Conservation (phyloP, 164 flowering plant genomes). For the Chloranthus sessilifolius region DNA sequence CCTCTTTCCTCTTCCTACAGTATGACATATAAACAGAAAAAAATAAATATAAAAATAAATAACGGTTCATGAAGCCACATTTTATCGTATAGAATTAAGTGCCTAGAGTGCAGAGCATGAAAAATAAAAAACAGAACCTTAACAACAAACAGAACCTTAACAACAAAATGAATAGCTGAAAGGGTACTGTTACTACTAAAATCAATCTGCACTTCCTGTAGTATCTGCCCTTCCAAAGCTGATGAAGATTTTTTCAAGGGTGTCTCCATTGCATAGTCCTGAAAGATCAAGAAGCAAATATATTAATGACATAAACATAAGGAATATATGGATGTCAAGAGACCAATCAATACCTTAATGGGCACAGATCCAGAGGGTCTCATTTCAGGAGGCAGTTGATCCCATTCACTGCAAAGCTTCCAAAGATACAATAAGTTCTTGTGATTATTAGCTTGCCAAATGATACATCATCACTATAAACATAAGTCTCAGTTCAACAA, state of each 20-base stretch:
- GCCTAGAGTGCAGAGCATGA: too few species aligned
- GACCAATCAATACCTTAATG: constrained; percentile 49
- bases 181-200: constrained; percentile 37
- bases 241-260: constrained; percentile 49
- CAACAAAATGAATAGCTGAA: constrained; percentile 84
- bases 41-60: not conserved
- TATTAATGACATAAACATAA: not conserved
- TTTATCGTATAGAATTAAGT: not conserved
- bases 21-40: not conserved
- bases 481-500: too few species aligned
- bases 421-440: not conserved
- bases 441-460: too few species aligned
- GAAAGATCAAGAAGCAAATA: constrained; percentile 8
- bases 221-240: constrained; percentile 27
- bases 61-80: not conserved
- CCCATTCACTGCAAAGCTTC: constrained; percentile 79
- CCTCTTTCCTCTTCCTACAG: constrained; percentile 89
- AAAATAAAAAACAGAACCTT: too few species aligned
- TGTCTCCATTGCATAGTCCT: constrained; percentile 97
- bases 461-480: too few species aligned
- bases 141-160: constrained; percentile 92
- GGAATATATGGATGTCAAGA: too few species aligned
- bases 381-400: constrained; percentile 90
- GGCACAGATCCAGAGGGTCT: constrained; percentile 72
- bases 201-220: constrained; percentile 59